Conservation (phyloP, 2,329 filamentous ascomycete genomes). For the Cladosporium sp. region DNA sequence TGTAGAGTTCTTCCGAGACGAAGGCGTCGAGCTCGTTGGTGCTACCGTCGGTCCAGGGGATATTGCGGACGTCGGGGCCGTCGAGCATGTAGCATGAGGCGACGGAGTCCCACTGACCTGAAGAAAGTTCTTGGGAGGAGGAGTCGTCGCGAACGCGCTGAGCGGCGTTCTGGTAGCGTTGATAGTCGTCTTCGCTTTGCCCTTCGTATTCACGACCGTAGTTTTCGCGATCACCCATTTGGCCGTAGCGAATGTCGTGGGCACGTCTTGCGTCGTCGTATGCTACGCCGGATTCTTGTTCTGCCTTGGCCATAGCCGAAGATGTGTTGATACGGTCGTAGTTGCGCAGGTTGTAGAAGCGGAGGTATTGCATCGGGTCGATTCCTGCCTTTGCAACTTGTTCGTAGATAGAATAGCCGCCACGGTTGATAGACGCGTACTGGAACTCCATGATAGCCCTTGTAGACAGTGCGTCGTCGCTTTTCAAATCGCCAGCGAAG, state of each 20-base stretch:
- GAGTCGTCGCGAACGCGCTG: constrained; percentile 44
- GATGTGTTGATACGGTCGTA: constrained; percentile 79
- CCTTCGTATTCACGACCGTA: constrained; percentile 35
- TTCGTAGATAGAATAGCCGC: constrained; percentile 74
- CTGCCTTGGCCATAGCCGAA: constrained; percentile 55
- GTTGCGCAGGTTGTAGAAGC: constrained; percentile 80
- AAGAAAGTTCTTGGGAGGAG: constrained; percentile 36
- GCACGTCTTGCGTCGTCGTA: constrained; percentile 65
- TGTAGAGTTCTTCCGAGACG: constrained; percentile 60
- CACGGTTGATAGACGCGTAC: constrained; percentile 73
- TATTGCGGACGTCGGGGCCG: constrained; percentile 64
- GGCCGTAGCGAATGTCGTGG: constrained; percentile 53
- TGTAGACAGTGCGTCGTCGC: constrained; percentile 68
- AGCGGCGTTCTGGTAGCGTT: constrained; percentile 67
- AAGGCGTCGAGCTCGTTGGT: constrained; percentile 58
- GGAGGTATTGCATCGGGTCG: constrained; percentile 68
- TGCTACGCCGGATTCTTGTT: constrained; percentile 59
- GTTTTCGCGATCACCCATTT: constrained; percentile 31
- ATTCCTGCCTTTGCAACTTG: constrained; percentile 61
- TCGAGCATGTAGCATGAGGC: constrained; percentile 78
- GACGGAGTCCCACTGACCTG: constrained; percentile 68
- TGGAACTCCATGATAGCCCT: constrained; percentile 87
- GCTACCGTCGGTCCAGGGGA: constrained; percentile 56
- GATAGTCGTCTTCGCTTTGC: constrained; percentile 16
- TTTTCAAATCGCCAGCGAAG: constrained; percentile 75